Conservation (phyloP, 176 grass and related monocot genomes). For the Cenchrus fungigraminus region DNA sequence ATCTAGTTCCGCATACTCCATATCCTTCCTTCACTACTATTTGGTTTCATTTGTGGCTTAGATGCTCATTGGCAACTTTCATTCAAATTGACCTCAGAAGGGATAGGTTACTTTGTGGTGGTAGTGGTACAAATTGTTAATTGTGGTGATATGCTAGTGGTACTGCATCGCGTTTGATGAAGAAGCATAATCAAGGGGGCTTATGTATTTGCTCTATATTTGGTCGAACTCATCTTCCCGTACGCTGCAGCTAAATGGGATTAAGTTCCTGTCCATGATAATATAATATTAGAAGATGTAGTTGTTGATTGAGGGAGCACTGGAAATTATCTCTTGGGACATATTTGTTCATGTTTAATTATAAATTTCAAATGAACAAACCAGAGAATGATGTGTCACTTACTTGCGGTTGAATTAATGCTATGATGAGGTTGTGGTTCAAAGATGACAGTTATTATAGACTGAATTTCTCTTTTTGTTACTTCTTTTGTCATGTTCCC, state of each 20-base stretch:
- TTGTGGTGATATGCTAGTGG: not conserved
- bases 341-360: not conserved
- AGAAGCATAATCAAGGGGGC: not conserved
- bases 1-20: not conserved
- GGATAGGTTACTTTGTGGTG: not conserved
- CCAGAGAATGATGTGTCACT: not conserved
- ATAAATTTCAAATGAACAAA: not conserved
- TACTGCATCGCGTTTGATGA: not conserved
- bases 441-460: not conserved
- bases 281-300: not conserved
- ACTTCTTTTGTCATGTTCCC: not conserved
- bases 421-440: conserved; percentile 6
- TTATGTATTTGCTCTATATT: not conserved
- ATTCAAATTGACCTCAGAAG: not conserved
- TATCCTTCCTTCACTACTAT: not conserved
- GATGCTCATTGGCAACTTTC: not conserved
- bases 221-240: not conserved
- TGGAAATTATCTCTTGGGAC: not conserved
- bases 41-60: not conserved
- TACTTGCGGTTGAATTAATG: not conserved
- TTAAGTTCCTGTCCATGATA: not conserved
- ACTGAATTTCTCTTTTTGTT: not conserved
- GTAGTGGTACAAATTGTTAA: not conserved
- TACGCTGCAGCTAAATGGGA: not conserved
- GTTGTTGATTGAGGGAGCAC: not conserved